phyloP scores from a whole-genome alignment of 441 rosid species.

The Pelargonium australe region DNA sequence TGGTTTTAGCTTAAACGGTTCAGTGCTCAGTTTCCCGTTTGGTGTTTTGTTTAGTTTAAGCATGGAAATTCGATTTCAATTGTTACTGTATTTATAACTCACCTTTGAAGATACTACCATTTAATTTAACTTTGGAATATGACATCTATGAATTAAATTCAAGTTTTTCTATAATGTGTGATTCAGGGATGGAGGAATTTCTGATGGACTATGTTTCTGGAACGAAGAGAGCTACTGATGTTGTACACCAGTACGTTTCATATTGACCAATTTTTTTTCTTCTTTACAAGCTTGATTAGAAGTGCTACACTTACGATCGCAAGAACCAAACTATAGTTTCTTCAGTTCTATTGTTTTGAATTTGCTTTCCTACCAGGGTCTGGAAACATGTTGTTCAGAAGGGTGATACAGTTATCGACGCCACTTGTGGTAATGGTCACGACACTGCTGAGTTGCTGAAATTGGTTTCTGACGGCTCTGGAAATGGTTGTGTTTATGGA shows the following conservation, averaged over 20 bases:
- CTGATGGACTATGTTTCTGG: constrained; percentile 71
- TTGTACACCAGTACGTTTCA: constrained; percentile 69
- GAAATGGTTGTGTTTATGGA: constrained; percentile 57
- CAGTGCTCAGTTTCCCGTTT: not conserved
- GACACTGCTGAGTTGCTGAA: constrained; percentile 75
- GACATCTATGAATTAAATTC: not conserved
- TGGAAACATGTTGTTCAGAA: constrained; percentile 62
- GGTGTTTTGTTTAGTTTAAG: not conserved
- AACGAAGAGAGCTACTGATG: constrained; percentile 83
- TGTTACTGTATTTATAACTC: not conserved
- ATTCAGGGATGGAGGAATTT: constrained; percentile 58
- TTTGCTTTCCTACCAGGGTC: constrained; percentile 38
- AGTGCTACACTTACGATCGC: not conserved
- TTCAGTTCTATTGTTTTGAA: not conserved
- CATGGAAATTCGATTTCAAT: not conserved
- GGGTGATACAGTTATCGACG: constrained; percentile 73
- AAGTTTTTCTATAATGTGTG: not conserved
- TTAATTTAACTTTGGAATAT: not conserved
- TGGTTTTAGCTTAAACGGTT: not conserved
- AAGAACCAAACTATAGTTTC: not conserved
- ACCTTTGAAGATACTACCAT: not conserved
- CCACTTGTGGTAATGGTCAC: constrained; percentile 84
- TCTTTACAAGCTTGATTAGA: not conserved
- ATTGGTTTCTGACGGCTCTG: constrained; percentile 53
- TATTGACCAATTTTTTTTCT: not conserved